A percentile compares a stretch with the other conserved stretches of the same genome.
phyloP scores from a whole-genome alignment of 305 asterid species.

The Fraxinus sp. region DNA sequence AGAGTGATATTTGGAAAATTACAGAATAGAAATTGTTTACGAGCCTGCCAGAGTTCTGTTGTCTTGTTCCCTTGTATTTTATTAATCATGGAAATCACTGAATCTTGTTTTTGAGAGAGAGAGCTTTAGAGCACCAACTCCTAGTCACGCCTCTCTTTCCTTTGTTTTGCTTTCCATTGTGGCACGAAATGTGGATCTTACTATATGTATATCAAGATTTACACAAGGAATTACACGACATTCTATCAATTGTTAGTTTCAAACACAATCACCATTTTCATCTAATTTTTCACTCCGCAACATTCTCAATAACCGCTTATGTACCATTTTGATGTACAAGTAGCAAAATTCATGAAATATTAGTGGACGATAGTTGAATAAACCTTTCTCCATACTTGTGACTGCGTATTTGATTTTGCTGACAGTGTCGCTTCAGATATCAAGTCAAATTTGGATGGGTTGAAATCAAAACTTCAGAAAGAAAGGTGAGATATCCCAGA shows the following conservation, averaged over 20 bases:
- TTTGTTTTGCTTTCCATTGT: constrained; percentile 1
- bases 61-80: neutral
- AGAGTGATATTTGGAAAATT: neutral
- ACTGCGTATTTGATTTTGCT: constrained; percentile 21
- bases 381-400: neutral
- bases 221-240: too few species aligned
- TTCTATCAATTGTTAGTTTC: too few species aligned
- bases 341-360: too few species aligned
- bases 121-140: neutral
- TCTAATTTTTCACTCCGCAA: too few species aligned
- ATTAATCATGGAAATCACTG: neutral
- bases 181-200: neutral
- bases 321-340: too few species aligned
- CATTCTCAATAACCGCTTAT: too few species aligned
- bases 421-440: constrained; percentile 75
- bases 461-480: constrained; percentile 77
- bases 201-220: too few species aligned
- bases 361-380: neutral
- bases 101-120: neutral
- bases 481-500: constrained; percentile 61
- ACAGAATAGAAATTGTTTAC: neutral
- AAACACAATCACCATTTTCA: too few species aligned
- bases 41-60: neutral
- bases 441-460: constrained; percentile 66
- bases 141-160: neutral